A percentile compares a stretch with the other conserved stretches of the same genome.
These are phyloP conservation scores for Acanthamoeba lenticulata DNA, from an alignment of 208 protist genomes.

Conservation along the genomic window DNA sequence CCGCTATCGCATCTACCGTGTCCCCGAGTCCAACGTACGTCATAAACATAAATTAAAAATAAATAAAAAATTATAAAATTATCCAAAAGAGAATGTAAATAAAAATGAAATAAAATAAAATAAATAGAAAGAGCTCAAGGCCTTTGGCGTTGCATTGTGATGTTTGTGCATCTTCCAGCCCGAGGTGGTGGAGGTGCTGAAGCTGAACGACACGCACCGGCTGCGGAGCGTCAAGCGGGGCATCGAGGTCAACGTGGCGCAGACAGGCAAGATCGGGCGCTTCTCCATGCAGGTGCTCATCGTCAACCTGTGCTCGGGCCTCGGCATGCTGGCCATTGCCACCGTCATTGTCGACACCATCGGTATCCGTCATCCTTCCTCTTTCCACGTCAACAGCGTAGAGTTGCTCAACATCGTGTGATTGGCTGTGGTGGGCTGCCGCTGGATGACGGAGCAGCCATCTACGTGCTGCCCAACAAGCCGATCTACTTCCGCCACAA, in stretches of 20 bases:
- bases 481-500: slow-evolving; percentile 34
- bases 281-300: slow-evolving; percentile 52
- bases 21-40: slow-evolving; percentile 32
- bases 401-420: not conserved
- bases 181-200: not conserved
- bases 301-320: slow-evolving; percentile 41
- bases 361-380: not conserved
- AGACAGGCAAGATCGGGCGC: slow-evolving; percentile 59
- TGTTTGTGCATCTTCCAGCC: not conserved
- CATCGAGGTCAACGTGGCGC: slow-evolving; percentile 19
- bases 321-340: slow-evolving; percentile 54
- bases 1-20: slow-evolving; percentile 49
- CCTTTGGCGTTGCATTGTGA: not conserved
- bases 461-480: slow-evolving; percentile 52
- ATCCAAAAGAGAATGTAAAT: too few relatives aligned
- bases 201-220: slow-evolving; percentile 58
- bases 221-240: slow-evolving; percentile 37
- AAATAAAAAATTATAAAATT: too few relatives aligned
- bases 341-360: slow-evolving; percentile 35
- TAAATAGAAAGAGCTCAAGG: not conserved
- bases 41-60: not conserved
- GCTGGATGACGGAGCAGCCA: not conserved
- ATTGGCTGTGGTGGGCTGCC: too few relatives aligned
- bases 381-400: not conserved
- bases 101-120: too few relatives aligned